Evolutionary conservation across 1,139 yeast genomes (phyloP).

Genomic region (Arxiozyma telluris): DNA sequence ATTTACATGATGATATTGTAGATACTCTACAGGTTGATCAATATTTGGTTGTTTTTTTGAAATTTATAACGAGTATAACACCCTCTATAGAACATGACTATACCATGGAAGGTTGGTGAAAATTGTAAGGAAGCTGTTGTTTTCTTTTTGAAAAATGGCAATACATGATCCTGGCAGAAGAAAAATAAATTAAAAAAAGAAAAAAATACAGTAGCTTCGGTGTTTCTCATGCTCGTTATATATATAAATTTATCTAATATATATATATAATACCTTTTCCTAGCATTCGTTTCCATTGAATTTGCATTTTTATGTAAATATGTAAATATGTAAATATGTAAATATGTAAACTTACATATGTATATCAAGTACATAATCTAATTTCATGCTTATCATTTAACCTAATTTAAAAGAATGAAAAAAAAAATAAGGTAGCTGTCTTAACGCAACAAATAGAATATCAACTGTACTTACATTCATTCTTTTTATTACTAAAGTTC

Average conservation of each 20-base stretch:
- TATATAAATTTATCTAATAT: too few relatives aligned
- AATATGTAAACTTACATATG: not conserved
- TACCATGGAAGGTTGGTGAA: constrained; percentile 78
- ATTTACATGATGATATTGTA: constrained; percentile 33
- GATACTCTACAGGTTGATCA: constrained; percentile 76
- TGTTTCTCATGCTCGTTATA: not conserved
- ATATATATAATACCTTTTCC: not conserved
- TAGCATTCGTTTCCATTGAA: too few relatives aligned
- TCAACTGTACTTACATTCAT: not conserved
- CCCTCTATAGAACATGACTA: constrained; percentile 97
- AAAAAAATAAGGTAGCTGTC: not conserved
- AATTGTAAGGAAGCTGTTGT: constrained; percentile 3
- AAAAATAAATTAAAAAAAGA: not conserved
- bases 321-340: not conserved
- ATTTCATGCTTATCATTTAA: not conserved
- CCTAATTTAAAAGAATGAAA: not conserved
- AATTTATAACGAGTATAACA: constrained; percentile 91
- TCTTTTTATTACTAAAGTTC: constrained; percentile 22
- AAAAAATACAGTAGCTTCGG: not conserved
- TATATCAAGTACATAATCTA: not conserved
- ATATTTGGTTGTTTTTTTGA: constrained; percentile 76
- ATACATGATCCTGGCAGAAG: too few relatives aligned
- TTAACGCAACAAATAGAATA: not conserved
- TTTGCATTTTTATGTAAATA: not conserved
- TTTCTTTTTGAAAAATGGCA: not conserved